Evolutionary conservation across 148 eudicot species (phyloP).

Genomic region (Vaccinium corymbosum): DNA sequence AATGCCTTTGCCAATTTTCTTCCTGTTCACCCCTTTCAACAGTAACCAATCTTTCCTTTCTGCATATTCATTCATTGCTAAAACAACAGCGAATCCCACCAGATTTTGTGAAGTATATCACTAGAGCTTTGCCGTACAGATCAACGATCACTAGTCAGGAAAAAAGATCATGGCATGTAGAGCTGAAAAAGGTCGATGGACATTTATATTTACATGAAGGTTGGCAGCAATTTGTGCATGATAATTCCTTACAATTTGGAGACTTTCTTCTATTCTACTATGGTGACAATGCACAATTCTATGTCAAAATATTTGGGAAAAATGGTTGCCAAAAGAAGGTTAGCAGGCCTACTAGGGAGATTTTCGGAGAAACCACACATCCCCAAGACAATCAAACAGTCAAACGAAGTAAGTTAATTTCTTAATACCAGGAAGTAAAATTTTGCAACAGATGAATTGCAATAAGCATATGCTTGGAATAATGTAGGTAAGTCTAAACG

Average conservation of each 20-base stretch:
- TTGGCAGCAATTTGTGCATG: constrained; percentile 22
- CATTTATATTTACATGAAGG: constrained; percentile 16
- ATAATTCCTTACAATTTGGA: constrained; percentile 18
- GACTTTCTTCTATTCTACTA: constrained; percentile 21
- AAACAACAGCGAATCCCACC: constrained; percentile 14
- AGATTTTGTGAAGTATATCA: constrained; percentile 8
- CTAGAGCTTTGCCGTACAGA: constrained; percentile 9
- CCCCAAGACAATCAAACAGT: neutral
- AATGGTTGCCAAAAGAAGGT: constrained; percentile 20
- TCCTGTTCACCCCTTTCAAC: neutral
- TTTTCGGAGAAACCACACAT: neutral
- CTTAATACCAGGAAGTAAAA: neutral
- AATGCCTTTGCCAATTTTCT: neutral
- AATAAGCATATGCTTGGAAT: neutral
- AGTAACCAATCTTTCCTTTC: neutral
- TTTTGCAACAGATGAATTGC: neutral
- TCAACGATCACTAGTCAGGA: constrained; percentile 11
- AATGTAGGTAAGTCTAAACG: constrained; percentile 10
- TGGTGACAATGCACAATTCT: constrained; percentile 7
- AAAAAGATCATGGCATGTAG: constrained; percentile 18
- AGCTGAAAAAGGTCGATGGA: neutral
- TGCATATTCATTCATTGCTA: neutral
- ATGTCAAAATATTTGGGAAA: constrained; percentile 12
- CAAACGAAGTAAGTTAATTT: constrained; percentile 7
- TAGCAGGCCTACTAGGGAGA: neutral